A percentile compares a stretch with the other conserved stretches of the same genome.
Conservation (phyloP, 495 filamentous ascomycete genomes). For the Parathielavia appendiculata region DNA sequence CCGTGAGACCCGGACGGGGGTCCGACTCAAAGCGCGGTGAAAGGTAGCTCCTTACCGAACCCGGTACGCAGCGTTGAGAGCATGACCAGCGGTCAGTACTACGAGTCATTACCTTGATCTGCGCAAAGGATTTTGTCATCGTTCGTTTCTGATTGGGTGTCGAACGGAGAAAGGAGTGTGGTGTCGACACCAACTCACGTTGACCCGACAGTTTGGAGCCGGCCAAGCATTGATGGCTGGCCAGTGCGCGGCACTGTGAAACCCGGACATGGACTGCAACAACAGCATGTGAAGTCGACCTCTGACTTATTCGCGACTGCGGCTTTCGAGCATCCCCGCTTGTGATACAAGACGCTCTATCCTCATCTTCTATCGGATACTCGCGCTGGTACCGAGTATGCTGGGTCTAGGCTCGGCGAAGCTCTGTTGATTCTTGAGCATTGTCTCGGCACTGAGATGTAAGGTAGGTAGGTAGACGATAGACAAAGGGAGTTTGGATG, state of each 20-base stretch:
- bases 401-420: neutral
- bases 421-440: neutral
- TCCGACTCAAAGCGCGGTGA: too few relatives aligned
- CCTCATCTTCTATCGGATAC: too few relatives aligned
- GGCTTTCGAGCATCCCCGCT: too few relatives aligned
- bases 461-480: neutral
- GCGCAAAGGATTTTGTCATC: neutral
- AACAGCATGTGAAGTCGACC: too few relatives aligned
- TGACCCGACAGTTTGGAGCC: slow-evolving; percentile 19
- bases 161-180: neutral
- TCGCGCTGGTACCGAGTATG: too few relatives aligned
- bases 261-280: neutral
- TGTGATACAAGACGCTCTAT: too few relatives aligned
- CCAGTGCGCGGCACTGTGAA: neutral
- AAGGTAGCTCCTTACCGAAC: too few relatives aligned
- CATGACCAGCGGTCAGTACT: slow-evolving; percentile 4
- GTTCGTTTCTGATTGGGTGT: neutral
- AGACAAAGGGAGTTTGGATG: neutral
- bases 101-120: neutral
- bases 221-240: neutral
- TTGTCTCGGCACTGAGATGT: neutral
- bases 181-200: neutral
- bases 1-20: neutral
- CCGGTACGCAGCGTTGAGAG: slow-evolving; percentile 4
- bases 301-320: too few relatives aligned